A percentile compares a stretch with the other conserved stretches of the same genome.
Evolutionary conservation across 2,329 filamentous ascomycete species (phyloP).

Genomic region (Penicillium sp.): DNA sequence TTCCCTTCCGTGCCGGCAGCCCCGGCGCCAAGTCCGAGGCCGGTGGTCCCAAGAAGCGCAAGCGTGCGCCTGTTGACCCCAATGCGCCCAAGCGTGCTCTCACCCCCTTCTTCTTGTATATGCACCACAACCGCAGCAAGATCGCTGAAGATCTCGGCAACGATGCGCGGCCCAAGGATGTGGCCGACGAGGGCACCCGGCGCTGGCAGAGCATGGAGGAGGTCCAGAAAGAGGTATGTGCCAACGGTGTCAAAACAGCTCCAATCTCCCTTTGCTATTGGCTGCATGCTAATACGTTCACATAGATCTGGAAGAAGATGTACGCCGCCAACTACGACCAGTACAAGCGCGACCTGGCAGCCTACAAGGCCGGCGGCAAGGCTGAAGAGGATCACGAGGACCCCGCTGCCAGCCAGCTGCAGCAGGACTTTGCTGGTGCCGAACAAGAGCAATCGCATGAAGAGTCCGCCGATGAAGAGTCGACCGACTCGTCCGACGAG

Average conservation of each 20-base stretch:
- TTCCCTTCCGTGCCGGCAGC: slow-evolving; percentile 42
- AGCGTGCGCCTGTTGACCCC: slow-evolving; percentile 82
- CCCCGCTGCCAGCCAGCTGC: slow-evolving; percentile 43
- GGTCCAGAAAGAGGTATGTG: slow-evolving; percentile 65
- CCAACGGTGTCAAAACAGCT: slow-evolving; percentile 5
- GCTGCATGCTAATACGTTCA: slow-evolving; percentile 9
- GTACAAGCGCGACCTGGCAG: slow-evolving; percentile 56
- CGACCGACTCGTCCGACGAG: slow-evolving; percentile 32
- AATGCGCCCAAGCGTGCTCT: slow-evolving; percentile 92
- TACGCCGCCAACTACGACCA: slow-evolving; percentile 58
- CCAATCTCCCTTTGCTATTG: neutral
- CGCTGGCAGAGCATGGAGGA: slow-evolving; percentile 79
- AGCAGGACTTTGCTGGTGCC: slow-evolving; percentile 42
- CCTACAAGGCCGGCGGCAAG: slow-evolving; percentile 56
- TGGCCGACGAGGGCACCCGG: slow-evolving; percentile 81
- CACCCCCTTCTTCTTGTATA: slow-evolving; percentile 93
- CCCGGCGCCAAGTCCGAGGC: slow-evolving; percentile 45
- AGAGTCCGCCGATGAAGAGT: slow-evolving; percentile 22
- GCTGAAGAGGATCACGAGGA: slow-evolving; percentile 44
- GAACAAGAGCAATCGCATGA: slow-evolving; percentile 22
- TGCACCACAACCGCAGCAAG: slow-evolving; percentile 79
- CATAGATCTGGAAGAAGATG: slow-evolving; percentile 55
- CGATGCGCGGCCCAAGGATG: slow-evolving; percentile 77
- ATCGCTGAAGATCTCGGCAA: slow-evolving; percentile 76
- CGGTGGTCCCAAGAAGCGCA: slow-evolving; percentile 80